Conservation (phyloP, 345 rosid genomes). For the Euphorbia peplus region DNA sequence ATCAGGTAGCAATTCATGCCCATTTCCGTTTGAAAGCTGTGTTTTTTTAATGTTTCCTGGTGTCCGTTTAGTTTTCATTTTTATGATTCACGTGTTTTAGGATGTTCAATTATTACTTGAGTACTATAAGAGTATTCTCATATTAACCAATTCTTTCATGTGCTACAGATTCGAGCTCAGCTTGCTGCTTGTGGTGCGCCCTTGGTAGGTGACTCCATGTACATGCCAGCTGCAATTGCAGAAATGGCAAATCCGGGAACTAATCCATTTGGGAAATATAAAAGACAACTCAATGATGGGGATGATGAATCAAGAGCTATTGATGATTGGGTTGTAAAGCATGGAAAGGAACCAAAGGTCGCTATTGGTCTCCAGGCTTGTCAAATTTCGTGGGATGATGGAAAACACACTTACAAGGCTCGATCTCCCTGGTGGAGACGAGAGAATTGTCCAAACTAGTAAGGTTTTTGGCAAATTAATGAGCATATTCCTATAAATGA, state of each 20-base stretch:
- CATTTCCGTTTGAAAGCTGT: too few relatives aligned
- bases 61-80: too few relatives aligned
- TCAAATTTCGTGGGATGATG: constrained; percentile 86
- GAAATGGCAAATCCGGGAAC: constrained; percentile 53
- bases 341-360: constrained; percentile 74
- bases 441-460: constrained; percentile 8
- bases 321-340: constrained; percentile 58
- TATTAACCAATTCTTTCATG: background rate
- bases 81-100: too few relatives aligned
- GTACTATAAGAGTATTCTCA: too few relatives aligned
- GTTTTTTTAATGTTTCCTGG: too few relatives aligned
- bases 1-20: too few relatives aligned
- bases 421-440: constrained; percentile 87
- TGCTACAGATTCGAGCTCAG: constrained; percentile 78
- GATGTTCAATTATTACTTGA: too few relatives aligned
- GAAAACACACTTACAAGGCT: constrained; percentile 60
- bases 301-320: constrained; percentile 55
- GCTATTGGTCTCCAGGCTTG: constrained; percentile 91
- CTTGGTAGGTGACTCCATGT: constrained; percentile 84
- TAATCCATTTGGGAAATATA: constrained; percentile 67
- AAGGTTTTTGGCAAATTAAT: constrained; percentile 1
- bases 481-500: background rate
- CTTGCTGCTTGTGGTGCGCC: constrained; percentile 88
- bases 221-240: constrained; percentile 84
- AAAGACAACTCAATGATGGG: constrained; percentile 26